Evolutionary conservation across 345 rosid genomes (phyloP).

Genomic region (Mallotus nudiflorus): DNA sequence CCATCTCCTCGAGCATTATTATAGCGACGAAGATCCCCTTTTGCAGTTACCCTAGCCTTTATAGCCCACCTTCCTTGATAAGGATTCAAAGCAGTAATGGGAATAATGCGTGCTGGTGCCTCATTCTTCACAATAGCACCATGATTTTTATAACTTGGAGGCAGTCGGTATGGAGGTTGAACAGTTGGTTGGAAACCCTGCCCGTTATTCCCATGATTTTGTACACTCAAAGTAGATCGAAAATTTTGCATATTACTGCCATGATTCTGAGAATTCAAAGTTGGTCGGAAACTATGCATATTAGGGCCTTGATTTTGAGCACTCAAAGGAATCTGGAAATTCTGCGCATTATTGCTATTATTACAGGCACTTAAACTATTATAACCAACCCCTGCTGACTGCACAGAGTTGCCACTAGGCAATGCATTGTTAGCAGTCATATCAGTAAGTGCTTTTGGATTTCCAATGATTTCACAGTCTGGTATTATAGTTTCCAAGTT

Average conservation of each 20-base stretch:
- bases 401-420: conserved; percentile 33
- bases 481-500: conserved; percentile 77
- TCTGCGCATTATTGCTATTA: conserved; percentile 20
- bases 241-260: conserved; percentile 20
- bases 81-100: conserved; percentile 81
- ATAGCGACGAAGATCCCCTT: conserved; percentile 84
- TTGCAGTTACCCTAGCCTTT: conserved; percentile 89
- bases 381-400: conserved; percentile 31
- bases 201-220: conserved; percentile 34
- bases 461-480: conserved; percentile 72
- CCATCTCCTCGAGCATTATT: conserved; percentile 93
- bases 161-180: conserved; percentile 80
- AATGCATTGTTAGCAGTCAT: conserved; percentile 38
- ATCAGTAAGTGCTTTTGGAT: conserved; percentile 50
- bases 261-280: conserved; percentile 28
- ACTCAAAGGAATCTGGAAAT: conserved; percentile 1
- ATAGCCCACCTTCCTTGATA: conserved; percentile 95
- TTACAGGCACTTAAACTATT: conserved; percentile 19
- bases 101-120: conserved; percentile 79
- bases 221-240: conserved; percentile 14
- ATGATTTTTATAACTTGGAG: conserved; percentile 67
- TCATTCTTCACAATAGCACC: conserved; percentile 87
- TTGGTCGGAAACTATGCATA: conserved; percentile 48
- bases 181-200: conserved; percentile 61
- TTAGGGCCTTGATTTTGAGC: conserved; percentile 33